Base-by-base conservation (phyloP, 345 rosid species). In the Orychophragmus violaceus region DNA sequence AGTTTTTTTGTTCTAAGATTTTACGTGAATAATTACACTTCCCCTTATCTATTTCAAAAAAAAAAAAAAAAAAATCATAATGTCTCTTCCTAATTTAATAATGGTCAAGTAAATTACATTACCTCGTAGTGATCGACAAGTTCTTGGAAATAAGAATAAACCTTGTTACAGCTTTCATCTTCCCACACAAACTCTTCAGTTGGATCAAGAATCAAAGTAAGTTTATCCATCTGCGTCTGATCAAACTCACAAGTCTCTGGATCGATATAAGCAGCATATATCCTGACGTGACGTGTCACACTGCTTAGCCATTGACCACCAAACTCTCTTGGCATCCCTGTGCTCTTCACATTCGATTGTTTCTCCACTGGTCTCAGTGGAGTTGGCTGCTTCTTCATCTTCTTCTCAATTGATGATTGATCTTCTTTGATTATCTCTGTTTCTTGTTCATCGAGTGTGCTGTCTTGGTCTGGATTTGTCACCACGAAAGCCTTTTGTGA, bases 41-140 rank as follows among this genome's bases (percentile, higher is more conserved):
- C n/a, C n/a, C n/a, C n/a, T n/a, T n/a, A n/a, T n/a, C n/a, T n/a
- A n/a, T n/a, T n/a, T n/a, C n/a, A n/a, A n/a, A n/a, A n/a, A n/a
- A n/a, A n/a, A n/a, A n/a, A n/a, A n/a, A n/a, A n/a, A n/a, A n/a
- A n/a, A n/a, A n/a, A n/a, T n/a, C n/a, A n/a, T n/a, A n/a, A n/a
- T n/a, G n/a, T n/a, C n/a, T n/a, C n/a, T n/a, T n/a, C n/a, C n/a
- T n/a, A n/a, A n/a, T n/a, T n/a, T n/a, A n/a, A n/a, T n/a, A n/a
- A n/a, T n/a, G n/a, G n/a, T n/a, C n/a, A n/a, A n/a, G n/a, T n/a
- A n/a, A n/a, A n/a, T n/a, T n/a, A n/a, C n/a, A n/a, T 37, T 78
- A 78, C 97, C 97, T 93, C 97, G 18, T 93, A 93, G 81, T 93
- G 96, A 78, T 93, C 97, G 10, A 93, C 97, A 16, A 89, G 98